Evolutionary conservation across 768 basidiomycete genomes (phyloP).

Genomic region (Leccinum longicurvipes): DNA sequence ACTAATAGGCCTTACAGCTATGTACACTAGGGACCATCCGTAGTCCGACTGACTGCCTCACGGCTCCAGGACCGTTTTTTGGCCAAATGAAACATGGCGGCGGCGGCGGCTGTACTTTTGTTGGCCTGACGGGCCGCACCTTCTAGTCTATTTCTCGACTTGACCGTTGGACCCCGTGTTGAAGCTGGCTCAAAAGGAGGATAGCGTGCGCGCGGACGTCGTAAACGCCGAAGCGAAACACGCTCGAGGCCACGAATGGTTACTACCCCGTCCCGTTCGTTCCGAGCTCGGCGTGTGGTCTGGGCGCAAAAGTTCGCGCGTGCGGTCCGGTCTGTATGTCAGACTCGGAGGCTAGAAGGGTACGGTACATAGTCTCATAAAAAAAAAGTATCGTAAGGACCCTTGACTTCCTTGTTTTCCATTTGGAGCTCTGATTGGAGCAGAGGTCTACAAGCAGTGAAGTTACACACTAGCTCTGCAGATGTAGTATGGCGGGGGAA

Average conservation of each 20-base stretch:
- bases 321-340: too few relatives aligned
- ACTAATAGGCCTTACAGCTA: constrained; percentile 1
- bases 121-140: too few relatives aligned
- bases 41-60: constrained; percentile 15
- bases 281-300: not conserved
- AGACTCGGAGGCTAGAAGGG: too few relatives aligned
- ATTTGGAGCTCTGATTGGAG: too few relatives aligned
- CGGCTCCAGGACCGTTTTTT: constrained; percentile 1
- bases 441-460: too few relatives aligned
- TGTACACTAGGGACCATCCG: not conserved
- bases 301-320: not conserved
- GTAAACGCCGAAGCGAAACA: constrained; percentile 11
- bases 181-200: too few relatives aligned
- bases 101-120: not conserved
- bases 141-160: constrained; percentile 1
- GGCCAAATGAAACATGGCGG: constrained; percentile 13
- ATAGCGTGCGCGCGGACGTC: constrained; percentile 17
- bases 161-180: constrained; percentile 11
- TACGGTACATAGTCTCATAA: too few relatives aligned
- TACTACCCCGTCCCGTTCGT: not conserved
- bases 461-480: too few relatives aligned
- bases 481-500: too few relatives aligned
- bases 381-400: too few relatives aligned
- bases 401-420: too few relatives aligned
- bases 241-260: constrained; percentile 6